A percentile compares a stretch with the other conserved stretches of the same genome.
phyloP scores from a whole-genome alignment of 106 monocot genomes.

The Posidonia australis region DNA sequence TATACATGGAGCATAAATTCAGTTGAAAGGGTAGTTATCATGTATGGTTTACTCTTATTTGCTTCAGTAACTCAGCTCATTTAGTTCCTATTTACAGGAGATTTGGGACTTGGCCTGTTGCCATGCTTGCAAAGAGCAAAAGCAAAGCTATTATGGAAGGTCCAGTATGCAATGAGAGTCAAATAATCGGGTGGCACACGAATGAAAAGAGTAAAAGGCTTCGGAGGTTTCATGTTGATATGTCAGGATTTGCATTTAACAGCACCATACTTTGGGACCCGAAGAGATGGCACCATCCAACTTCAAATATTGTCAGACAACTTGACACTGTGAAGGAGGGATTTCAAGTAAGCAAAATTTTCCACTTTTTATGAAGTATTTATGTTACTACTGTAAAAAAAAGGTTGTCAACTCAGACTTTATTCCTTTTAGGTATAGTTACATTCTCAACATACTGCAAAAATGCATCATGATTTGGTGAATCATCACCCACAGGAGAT shows the following conservation, averaged over 20 bases:
- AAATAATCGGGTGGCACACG: slow-evolving; percentile 86
- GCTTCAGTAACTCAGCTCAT: slow-evolving; percentile 28
- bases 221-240: slow-evolving; percentile 89
- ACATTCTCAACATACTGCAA: no score
- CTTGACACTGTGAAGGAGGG: slow-evolving; percentile 59
- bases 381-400: no score
- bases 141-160: slow-evolving; percentile 68
- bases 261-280: slow-evolving; percentile 90
- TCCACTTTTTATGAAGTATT: no score
- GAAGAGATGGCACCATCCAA: slow-evolving; percentile 34
- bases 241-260: slow-evolving; percentile 97
- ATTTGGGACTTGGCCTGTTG: slow-evolving; percentile 59
- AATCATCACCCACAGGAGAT: no score
- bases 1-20: no score
- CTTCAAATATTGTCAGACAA: slow-evolving; percentile 47
- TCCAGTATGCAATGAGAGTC: slow-evolving; percentile 72
- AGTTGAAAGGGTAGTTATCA: neutral
- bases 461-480: no score
- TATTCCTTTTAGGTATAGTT: neutral
- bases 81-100: slow-evolving; percentile 6
- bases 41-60: neutral
- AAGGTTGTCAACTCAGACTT: neutral
- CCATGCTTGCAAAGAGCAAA: slow-evolving; percentile 64
- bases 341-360: slow-evolving; percentile 48
- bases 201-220: slow-evolving; percentile 72